Conservation (phyloP, 2,329 filamentous ascomycete species). For the Chrysoporthe austroafricana region DNA sequence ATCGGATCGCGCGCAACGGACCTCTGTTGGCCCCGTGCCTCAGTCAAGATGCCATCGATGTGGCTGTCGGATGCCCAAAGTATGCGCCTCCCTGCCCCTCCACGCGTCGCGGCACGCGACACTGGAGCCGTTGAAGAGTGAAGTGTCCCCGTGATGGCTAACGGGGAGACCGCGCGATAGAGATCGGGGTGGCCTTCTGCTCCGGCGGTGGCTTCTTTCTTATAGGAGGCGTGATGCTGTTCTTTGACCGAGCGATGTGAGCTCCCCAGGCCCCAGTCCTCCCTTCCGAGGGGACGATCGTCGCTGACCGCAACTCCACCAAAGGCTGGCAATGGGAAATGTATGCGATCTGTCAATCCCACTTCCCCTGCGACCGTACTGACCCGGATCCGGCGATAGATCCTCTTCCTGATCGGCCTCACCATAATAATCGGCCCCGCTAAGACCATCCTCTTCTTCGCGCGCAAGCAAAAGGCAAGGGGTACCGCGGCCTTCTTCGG, state of each 20-base stretch:
- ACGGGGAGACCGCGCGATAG: conserved; percentile 52
- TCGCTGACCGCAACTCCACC: conserved; percentile 13
- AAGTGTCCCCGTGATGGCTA: conserved; percentile 33
- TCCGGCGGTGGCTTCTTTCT: conserved; percentile 95
- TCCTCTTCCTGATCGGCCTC: conserved; percentile 96
- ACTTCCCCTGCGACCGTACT: conserved; percentile 19
- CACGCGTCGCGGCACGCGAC: conserved; percentile 4
- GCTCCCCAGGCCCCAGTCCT: conserved; percentile 34
- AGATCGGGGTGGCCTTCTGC: conserved; percentile 97
- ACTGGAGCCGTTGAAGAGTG: background rate
- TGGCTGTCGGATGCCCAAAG: conserved; percentile 97
- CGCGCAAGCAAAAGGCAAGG: conserved; percentile 87
- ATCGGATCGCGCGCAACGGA: background rate
- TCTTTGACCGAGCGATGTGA: conserved; percentile 96
- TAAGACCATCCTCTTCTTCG: conserved; percentile 94
- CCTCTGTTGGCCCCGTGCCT: background rate
- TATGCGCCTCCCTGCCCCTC: conserved; percentile 49
- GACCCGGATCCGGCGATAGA: conserved; percentile 54
- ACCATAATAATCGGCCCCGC: conserved; percentile 92
- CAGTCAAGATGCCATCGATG: conserved; percentile 76
- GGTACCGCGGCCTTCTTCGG: conserved; percentile 86
- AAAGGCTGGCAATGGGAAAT: conserved; percentile 95
- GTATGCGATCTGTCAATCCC: conserved; percentile 49
- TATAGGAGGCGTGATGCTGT: conserved; percentile 89
- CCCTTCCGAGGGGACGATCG: conserved; percentile 2